Base-by-base conservation (phyloP, 1,139 yeast species). In the Sugiyamaella grinbergsii region DNA sequence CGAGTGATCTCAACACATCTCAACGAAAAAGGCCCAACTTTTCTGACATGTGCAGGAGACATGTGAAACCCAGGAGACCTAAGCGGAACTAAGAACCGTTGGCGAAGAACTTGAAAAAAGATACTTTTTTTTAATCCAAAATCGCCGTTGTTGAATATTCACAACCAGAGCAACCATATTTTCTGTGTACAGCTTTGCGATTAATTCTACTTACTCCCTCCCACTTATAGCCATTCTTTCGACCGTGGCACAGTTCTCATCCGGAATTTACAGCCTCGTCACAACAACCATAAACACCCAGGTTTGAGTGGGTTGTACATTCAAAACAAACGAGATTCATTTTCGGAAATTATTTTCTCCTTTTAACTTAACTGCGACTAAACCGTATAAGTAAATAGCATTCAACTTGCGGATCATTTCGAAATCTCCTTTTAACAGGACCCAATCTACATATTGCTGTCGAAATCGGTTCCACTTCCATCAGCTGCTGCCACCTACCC, bases 11-110 rank as follows among this genome's bases (percentile, higher is more conserved):
- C 45, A 41, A 41, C 45, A 38, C 20, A 13, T 41, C 45, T 41
- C 45, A 41, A 41, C 45, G 45, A 41, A 41, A 41, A 41, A n/a
- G 36, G 31, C 45, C 45, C 19, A 41, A 28, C n/a, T n/a, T 41
- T 40, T 41, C 23, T 41, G 45, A 32, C 45, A 41, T 41, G 45
- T 41, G 38, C 45, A 29, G 36, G 11, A 20, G 22, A 38, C 45
- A 41, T 41, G 45, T 41, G 45, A 41, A 41, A 40, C 26, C 18
- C 33, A 28, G 24, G 45, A 41, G 18, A 19, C n/a, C 24, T n/a
- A 26, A n/a, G 10, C 34, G 23, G 34, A 40, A 38, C 31, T 37
- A 28, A 26, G 43, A 29, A 40, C 18, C 5, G 31, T 23, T 24
- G 8, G 31, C 19, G n/a, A 15, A 38, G 32, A 22, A 24, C 15